Conservation (phyloP, 768 basidiomycete genomes). For the Lyophyllum shimeji region DNA sequence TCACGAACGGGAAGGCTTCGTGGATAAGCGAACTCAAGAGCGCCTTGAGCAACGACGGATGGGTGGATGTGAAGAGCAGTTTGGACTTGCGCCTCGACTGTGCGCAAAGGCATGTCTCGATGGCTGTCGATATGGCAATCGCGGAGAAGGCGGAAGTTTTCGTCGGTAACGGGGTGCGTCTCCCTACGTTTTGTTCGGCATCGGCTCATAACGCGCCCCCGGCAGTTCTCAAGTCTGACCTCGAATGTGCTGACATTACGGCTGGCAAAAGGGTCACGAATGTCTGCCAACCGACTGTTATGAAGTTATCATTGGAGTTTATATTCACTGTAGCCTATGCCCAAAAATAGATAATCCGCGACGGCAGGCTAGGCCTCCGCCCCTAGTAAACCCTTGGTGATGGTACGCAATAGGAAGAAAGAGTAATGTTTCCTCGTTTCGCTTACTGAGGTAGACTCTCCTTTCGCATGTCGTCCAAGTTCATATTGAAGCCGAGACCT, state of each 20-base stretch:
- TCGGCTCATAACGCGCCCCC: not conserved
- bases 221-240: slow-evolving; percentile 37
- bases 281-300: slow-evolving; percentile 32
- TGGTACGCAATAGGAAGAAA: no score
- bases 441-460: not conserved
- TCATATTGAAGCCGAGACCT: not conserved
- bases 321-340: not conserved
- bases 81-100: slow-evolving; percentile 50
- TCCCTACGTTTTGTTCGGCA: not conserved
- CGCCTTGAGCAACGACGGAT: slow-evolving; percentile 36
- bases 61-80: slow-evolving; percentile 54
- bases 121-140: slow-evolving; percentile 69
- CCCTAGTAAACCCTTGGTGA: not conserved
- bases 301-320: slow-evolving; percentile 6
- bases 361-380: no score
- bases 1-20: slow-evolving; percentile 57
- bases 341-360: not conserved
- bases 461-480: not conserved
- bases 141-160: slow-evolving; percentile 63
- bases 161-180: slow-evolving; percentile 69
- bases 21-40: slow-evolving; percentile 50
- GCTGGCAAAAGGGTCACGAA: slow-evolving; percentile 26
- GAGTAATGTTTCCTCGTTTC: no score
- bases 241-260: slow-evolving; percentile 35
- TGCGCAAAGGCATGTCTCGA: slow-evolving; percentile 57